These are phyloP conservation scores for Jackrogersella multiformis DNA, from an alignment of 495 filamentous ascomycete species.

Conservation along the genomic window DNA sequence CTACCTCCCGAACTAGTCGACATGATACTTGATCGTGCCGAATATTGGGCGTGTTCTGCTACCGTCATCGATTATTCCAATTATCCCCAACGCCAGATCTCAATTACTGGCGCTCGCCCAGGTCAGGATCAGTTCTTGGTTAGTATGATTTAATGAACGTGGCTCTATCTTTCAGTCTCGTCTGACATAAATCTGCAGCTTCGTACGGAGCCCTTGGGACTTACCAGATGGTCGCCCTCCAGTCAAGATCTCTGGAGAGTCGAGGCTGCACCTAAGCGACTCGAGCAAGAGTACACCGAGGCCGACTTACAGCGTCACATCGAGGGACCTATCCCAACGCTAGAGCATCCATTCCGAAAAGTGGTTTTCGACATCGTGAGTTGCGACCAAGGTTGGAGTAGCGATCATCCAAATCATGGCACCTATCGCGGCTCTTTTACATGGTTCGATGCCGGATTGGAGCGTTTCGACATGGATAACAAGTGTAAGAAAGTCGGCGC, in stretches of 20 bases:
- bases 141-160: neutral
- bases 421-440: slow-evolving; percentile 69
- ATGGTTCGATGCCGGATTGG: slow-evolving; percentile 74
- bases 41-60: slow-evolving; percentile 72
- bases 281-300: slow-evolving; percentile 45
- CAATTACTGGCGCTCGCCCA: slow-evolving; percentile 22
- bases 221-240: slow-evolving; percentile 42
- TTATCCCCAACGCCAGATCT: slow-evolving; percentile 3
- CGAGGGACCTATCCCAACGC: slow-evolving; percentile 41
- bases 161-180: neutral
- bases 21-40: slow-evolving; percentile 70
- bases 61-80: slow-evolving; percentile 37
- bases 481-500: slow-evolving; percentile 18
- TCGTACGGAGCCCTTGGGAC: slow-evolving; percentile 54
- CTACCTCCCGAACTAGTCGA: slow-evolving; percentile 74
- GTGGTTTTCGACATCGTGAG: slow-evolving; percentile 72
- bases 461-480: slow-evolving; percentile 50
- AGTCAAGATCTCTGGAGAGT: slow-evolving; percentile 28
- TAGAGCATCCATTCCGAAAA: slow-evolving; percentile 60
- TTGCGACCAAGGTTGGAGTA: slow-evolving; percentile 73
- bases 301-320: slow-evolving; percentile 47
- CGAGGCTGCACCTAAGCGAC: slow-evolving; percentile 22
- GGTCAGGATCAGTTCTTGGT: slow-evolving; percentile 53
- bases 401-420: slow-evolving; percentile 44
- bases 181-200: slow-evolving; percentile 44